phyloP scores from a whole-genome alignment of 179 eudicot species.

The Beta lomatogona region DNA sequence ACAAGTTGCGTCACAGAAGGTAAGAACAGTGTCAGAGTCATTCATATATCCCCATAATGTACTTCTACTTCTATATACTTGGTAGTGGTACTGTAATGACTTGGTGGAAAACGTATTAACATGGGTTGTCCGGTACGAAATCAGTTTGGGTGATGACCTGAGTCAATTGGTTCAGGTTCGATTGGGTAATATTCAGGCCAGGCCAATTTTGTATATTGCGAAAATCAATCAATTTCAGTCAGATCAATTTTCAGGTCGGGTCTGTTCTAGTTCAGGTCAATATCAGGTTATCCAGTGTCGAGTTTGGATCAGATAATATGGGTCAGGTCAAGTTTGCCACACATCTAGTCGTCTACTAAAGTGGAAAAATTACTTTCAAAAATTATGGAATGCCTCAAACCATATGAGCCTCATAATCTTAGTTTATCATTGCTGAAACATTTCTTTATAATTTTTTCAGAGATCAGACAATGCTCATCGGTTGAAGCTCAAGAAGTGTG shows the following conservation, averaged over 20 bases:
- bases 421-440: background rate
- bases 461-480: slow-evolving; percentile 61
- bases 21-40: slow-evolving; percentile 27
- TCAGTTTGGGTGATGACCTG: no score
- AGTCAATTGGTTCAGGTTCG: no score
- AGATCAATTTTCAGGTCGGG: no score
- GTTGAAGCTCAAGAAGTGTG: slow-evolving; percentile 50
- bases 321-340: background rate
- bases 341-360: no score
- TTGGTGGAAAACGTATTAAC: no score
- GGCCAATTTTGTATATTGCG: no score
- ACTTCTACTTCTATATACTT: background rate
- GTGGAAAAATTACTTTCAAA: background rate
- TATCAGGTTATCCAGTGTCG: no score
- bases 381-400: background rate
- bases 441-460: slow-evolving; percentile 39
- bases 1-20: slow-evolving; percentile 61
- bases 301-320: no score
- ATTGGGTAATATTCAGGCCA: no score
- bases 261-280: no score
- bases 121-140: no score
- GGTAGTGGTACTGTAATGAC: background rate
- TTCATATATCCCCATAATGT: background rate
- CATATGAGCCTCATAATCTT: background rate
- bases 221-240: no score